Evolutionary conservation across 768 basidiomycete species (phyloP), one percentile per base, ranked within the genome.

Genomic region (Stropharia rugosoannulata): DNA sequence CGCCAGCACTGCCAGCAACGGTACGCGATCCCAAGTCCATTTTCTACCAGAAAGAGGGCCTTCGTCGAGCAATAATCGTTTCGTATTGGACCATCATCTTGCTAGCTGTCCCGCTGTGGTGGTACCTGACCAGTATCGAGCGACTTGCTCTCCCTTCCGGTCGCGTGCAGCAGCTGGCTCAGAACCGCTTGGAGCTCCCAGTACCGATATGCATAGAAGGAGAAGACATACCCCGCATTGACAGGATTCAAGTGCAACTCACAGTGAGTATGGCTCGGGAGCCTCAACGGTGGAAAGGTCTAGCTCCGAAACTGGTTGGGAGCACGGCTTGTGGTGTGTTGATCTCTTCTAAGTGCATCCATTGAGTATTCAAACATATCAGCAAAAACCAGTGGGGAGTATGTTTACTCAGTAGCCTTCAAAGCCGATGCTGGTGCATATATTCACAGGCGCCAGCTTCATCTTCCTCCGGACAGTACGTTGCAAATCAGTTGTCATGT

Each of bases 71-170:
- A 22, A 86, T 94, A 59, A 77, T 95, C 55, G 68, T 76, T 4
- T 81, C 90, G 0, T 97, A 95, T 70, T 94, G 94, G 84, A 52
- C 80, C 22, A 71, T 93, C 25, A 79, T 97, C 36, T 60, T 96
- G 35, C 72, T 93, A 6, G 88, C 87, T 1, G 56, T 95, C 16
- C 97, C 97, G 2, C 79, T 93, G 47, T 99, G 97, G 97, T 98
- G 94, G 93, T 79, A 77, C 49, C 87, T 90, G 25, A 98, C 97
- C 4, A 90, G 90, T 59, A 96, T 98, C 27, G 82, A 95, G 65
- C 83, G 95, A 25, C 77, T 90, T 13, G 75, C 87, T 0, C 74
- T 97, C 11, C 93, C 95, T 1, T 73, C 78, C 7, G 69, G 72
- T 41, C 80, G 82, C 18, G 85, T 95, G 35, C 68, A 69, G 39